Conservation (phyloP, 2,329 filamentous ascomycete species). For the Cylindrodendrum hubeiense region DNA sequence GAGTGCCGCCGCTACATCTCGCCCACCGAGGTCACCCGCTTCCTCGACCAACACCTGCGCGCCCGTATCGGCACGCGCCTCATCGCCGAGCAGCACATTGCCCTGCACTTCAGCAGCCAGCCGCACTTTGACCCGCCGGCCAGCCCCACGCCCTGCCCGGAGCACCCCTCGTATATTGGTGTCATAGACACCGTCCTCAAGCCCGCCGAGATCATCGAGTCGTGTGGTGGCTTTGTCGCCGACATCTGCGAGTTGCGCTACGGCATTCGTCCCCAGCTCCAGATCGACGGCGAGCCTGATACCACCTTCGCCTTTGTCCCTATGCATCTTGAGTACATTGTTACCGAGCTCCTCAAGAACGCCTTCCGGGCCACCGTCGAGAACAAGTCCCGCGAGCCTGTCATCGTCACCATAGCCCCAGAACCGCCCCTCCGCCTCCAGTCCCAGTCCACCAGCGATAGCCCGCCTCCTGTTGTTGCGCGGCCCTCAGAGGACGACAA, state of each 20-base stretch:
- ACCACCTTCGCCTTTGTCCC: slow-evolving; percentile 95
- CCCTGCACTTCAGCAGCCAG: slow-evolving; percentile 79
- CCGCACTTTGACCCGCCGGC: slow-evolving; percentile 74
- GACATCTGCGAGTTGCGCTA: slow-evolving; percentile 98
- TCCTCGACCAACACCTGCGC: slow-evolving; percentile 93
- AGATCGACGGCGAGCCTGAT: slow-evolving; percentile 86
- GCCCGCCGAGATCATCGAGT: slow-evolving; percentile 83
- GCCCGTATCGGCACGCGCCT: slow-evolving; percentile 94
- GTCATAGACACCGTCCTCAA: slow-evolving; percentile 93
- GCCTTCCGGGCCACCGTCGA: slow-evolving; percentile 95
- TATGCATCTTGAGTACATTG: slow-evolving; percentile 96
- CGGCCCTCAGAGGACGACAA: slow-evolving; percentile 44
- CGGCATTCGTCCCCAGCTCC: slow-evolving; percentile 83
- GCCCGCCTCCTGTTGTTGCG: slow-evolving; percentile 8
- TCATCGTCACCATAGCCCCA: slow-evolving; percentile 92
- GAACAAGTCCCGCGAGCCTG: slow-evolving; percentile 81
- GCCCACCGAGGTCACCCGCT: slow-evolving; percentile 84
- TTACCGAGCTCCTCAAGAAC: slow-evolving; percentile 97
- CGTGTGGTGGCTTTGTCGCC: slow-evolving; percentile 89
- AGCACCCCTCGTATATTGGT: slow-evolving; percentile 81
- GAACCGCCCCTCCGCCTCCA: slow-evolving; percentile 60
- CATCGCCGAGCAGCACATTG: slow-evolving; percentile 97
- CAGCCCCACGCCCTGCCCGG: slow-evolving; percentile 63
- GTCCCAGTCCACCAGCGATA: slow-evolving; percentile 34
- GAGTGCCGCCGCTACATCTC: slow-evolving; percentile 94